phyloP scores from a whole-genome alignment of 2,329 filamentous ascomycete species.

The Tolypocladium tropicale region DNA sequence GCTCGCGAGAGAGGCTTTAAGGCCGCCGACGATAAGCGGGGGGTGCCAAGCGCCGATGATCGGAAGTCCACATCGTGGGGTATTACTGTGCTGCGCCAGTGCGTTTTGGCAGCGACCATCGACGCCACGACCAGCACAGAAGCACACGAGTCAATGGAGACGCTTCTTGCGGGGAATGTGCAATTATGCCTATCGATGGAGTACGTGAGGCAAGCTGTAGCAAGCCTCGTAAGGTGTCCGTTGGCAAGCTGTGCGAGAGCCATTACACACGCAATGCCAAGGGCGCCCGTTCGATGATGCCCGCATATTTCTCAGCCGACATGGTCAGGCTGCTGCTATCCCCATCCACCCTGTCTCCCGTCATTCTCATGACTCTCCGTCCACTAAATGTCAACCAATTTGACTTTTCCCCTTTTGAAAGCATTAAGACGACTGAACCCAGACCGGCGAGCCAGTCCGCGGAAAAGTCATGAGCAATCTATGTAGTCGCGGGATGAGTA shows the following conservation, averaged over 20 bases:
- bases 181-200: conserved; percentile 1
- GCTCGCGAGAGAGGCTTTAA: not conserved
- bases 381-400: conserved; percentile 9
- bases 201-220: not conserved
- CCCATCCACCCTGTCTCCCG: not conserved
- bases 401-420: conserved; percentile 13
- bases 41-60: not conserved
- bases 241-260: not conserved
- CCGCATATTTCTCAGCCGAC: not conserved
- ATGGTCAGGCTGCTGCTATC: not conserved
- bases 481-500: conserved; percentile 27
- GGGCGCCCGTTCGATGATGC: not conserved
- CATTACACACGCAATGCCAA: not conserved
- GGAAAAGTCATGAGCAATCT: conserved; percentile 26
- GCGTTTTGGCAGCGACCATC: too few relatives aligned
- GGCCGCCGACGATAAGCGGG: not conserved
- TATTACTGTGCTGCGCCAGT: too few relatives aligned
- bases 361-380: conserved; percentile 1
- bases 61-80: not conserved
- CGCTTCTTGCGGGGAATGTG: too few relatives aligned
- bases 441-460: conserved; percentile 3
- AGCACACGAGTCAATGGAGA: too few relatives aligned
- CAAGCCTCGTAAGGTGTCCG: not conserved
- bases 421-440: conserved; percentile 17
- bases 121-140: too few relatives aligned